Conservation (phyloP, 805 yeast species). For the Saturnispora hagleri region DNA sequence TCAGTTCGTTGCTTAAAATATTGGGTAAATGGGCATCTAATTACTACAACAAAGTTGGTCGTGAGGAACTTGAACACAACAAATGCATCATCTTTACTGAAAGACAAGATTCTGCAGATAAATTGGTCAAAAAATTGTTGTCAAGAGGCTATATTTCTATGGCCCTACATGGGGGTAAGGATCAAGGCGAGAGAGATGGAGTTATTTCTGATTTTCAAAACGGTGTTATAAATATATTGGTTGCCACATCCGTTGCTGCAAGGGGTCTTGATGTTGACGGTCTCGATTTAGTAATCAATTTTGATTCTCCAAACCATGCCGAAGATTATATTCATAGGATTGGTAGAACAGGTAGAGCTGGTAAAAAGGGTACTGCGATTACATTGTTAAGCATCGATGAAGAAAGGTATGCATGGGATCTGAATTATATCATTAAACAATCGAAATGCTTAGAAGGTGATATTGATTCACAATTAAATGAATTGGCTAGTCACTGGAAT, state of each 20-base stretch:
- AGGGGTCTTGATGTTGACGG: conserved; percentile 92
- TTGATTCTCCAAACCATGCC: conserved; percentile 74
- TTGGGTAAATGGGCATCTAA: conserved; percentile 31
- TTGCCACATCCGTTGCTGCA: conserved; percentile 93
- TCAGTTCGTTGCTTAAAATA: conserved; percentile 42
- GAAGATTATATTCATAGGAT: conserved; percentile 96
- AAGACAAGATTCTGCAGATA: conserved; percentile 80
- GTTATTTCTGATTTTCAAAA: conserved; percentile 62
- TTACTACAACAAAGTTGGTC: conserved; percentile 15
- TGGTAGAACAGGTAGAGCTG: conserved; percentile 94
- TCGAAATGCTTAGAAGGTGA: conserved; percentile 34
- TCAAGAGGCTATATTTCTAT: conserved; percentile 48
- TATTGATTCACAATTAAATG: conserved; percentile 41
- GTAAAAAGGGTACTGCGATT: conserved; percentile 58
- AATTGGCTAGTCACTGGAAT: conserved; percentile 47
- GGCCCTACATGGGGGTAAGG: conserved; percentile 88
- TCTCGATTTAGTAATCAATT: conserved; percentile 70
- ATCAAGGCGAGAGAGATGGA: conserved; percentile 69
- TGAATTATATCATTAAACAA: conserved; percentile 57
- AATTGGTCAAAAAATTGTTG: conserved; percentile 44
- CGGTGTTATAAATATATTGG: conserved; percentile 53
- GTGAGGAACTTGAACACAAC: conserved; percentile 15
- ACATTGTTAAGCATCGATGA: conserved; percentile 61
- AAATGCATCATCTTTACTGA: conserved; percentile 79
- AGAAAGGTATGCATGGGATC: conserved; percentile 55